Conservation (phyloP, 345 rosid genomes). For the Geranium brycei region DNA sequence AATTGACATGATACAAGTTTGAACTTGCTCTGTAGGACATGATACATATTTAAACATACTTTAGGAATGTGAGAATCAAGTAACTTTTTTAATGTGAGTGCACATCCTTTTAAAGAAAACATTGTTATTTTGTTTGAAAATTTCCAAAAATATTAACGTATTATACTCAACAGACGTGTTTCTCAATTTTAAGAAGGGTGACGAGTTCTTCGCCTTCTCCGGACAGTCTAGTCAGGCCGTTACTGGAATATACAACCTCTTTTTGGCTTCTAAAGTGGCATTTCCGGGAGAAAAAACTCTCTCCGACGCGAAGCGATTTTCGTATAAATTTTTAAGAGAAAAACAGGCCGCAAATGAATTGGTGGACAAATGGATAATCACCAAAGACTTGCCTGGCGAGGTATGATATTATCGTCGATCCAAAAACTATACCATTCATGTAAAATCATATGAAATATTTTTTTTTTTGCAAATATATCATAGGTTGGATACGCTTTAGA, state of each 20-base stretch:
- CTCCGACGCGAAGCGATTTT: conserved; percentile 41
- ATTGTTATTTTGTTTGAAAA: too few species aligned
- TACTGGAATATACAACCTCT: conserved; percentile 77
- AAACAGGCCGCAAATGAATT: conserved; percentile 46
- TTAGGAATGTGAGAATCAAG: too few species aligned
- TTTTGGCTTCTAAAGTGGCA: conserved; percentile 61
- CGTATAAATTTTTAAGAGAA: conserved; percentile 32
- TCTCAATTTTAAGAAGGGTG: conserved; percentile 49
- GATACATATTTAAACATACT: too few species aligned
- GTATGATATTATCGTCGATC: conserved; percentile 17
- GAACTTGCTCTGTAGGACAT: too few species aligned
- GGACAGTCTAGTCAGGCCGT: conserved; percentile 88
- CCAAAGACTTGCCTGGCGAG: conserved; percentile 90
- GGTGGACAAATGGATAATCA: conserved; percentile 85
- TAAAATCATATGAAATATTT: too few species aligned
- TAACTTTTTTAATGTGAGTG: too few species aligned
- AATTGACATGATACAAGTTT: too few species aligned
- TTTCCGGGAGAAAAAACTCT: conserved; percentile 67
- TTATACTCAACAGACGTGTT: conserved; percentile 46
- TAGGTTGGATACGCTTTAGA: conserved; percentile 73
- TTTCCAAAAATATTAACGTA: too few species aligned
- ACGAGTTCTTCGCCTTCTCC: conserved; percentile 57
- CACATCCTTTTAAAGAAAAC: too few species aligned
- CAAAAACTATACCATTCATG: too few species aligned
- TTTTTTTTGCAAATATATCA: not conserved